Conservation (phyloP, 73 alveolate species). For the Blepharisma japonicum region DNA sequence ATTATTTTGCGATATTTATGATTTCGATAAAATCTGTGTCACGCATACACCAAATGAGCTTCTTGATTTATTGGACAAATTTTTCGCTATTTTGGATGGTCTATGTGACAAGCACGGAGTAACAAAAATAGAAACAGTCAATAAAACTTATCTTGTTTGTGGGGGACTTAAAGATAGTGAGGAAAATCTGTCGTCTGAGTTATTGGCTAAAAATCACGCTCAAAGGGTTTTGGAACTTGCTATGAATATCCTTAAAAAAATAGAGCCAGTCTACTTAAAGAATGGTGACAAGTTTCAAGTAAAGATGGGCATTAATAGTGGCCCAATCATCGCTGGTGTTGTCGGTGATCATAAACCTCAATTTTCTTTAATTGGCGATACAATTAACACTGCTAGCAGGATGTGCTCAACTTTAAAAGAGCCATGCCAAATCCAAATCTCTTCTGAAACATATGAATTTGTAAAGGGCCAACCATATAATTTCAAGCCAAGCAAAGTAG, state of each 20-base stretch:
- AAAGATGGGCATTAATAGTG: conserved; percentile 95
- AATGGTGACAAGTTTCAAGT: conserved; percentile 32
- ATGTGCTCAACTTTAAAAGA: conserved; percentile 82
- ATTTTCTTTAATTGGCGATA: conserved; percentile 98
- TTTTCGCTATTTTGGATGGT: conserved; percentile 56
- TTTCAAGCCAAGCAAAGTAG: conserved; percentile 24
- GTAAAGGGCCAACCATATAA: conserved; percentile 1
- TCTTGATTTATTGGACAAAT: conserved; percentile 56
- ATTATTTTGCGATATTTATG: conserved; percentile 53
- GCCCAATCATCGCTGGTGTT: conserved; percentile 97
- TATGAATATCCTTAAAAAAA: conserved; percentile 6
- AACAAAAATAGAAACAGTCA: conserved; percentile 80
- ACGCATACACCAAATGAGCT: conserved; percentile 52
- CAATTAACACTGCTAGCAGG: conserved; percentile 93
- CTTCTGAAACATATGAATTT: not conserved
- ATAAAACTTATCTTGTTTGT: conserved; percentile 86
- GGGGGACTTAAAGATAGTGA: conserved; percentile 84
- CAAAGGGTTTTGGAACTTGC: conserved; percentile 7
- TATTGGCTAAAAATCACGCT: conserved; percentile 7
- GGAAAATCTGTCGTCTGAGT: conserved; percentile 18
- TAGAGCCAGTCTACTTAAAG: conserved; percentile 24
- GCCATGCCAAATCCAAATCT: not conserved
- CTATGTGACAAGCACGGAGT: conserved; percentile 52
- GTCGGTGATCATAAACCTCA: conserved; percentile 98
- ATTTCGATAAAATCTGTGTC: conserved; percentile 57